Base-by-base conservation (phyloP, 2,329 filamentous ascomycete species). In the Pestalotiopsis sp. region DNA sequence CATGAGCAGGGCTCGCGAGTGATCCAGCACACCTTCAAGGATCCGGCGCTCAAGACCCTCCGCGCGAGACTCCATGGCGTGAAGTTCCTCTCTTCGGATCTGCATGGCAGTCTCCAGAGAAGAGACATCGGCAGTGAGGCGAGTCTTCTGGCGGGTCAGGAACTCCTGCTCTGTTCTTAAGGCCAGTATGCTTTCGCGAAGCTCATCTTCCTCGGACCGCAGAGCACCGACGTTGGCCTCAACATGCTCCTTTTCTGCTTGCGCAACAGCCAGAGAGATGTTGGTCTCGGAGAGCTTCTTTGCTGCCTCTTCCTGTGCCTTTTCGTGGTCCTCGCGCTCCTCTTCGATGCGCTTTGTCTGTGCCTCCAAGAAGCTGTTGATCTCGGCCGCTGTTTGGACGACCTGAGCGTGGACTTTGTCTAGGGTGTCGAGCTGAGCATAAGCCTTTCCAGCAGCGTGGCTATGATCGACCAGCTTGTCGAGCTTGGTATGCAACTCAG, bases 11-110 rank as follows among this genome's bases (percentile, higher is more conserved):
- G 95, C 91, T 6, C 95, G 92, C 23, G 95, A 98, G 78, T 98
- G 95, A 74, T 98, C 95, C 82, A 99, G 97, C 71, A 98, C 93
- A 31, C 95, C 95, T 72, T 98, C 95, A 39, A 99, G 84, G 73
- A 99, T 97, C 31, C 96, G 91, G 65, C 95, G 92, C 82, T 99
- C 96, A 27, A 99, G 86, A 3, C 90, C 89, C 78, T 98, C 94
- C 2, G 95, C 96, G 71, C 95, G 92, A 12, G 88, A 85, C 78
- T 98, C 95, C 93, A 99, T 98, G 31, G 92, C 87, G 60, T 93
- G 90, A 69, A 99, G 89, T 81, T 98, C 96, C 73, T 98, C 95
- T 59, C 93, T 92, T 67, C 96, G 92, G 68, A 98, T 91, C 20
- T 92, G 90, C 38, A 98, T 87, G 0, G 96, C 95, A 9, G 94